phyloP scores from a whole-genome alignment of 2,329 filamentous ascomycete genomes.

The Trichoderma koningiopsis region DNA sequence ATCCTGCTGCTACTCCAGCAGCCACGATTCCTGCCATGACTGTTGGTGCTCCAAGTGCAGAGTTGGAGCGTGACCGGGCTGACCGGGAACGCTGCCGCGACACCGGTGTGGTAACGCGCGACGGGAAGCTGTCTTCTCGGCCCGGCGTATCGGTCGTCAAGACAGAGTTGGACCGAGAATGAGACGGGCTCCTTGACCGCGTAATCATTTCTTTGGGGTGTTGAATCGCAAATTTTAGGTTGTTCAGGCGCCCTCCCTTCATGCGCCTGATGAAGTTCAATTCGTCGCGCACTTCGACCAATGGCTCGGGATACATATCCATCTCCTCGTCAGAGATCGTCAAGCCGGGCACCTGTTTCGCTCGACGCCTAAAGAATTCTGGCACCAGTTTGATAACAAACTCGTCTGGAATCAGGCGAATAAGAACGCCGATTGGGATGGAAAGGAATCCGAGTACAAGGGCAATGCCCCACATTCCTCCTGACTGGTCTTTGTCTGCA shows the following conservation, averaged over 20 bases:
- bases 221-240: conserved; percentile 75
- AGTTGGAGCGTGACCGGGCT: conserved; percentile 66
- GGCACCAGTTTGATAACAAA: conserved; percentile 58
- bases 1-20: conserved; percentile 73
- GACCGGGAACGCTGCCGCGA: conserved; percentile 68
- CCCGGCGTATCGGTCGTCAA: conserved; percentile 63
- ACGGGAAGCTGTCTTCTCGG: conserved; percentile 55
- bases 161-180: conserved; percentile 62
- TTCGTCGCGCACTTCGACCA: conserved; percentile 77
- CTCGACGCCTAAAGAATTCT: conserved; percentile 53
- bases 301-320: conserved; percentile 68
- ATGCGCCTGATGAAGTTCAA: conserved; percentile 78
- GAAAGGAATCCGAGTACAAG: conserved; percentile 83
- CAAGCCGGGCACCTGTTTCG: conserved; percentile 53
- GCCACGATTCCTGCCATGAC: conserved; percentile 85
- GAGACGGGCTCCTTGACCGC: conserved; percentile 63
- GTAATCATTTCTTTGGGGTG: conserved; percentile 71
- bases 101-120: conserved; percentile 58
- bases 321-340: conserved; percentile 70
- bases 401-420: conserved; percentile 81
- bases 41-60: conserved; percentile 71
- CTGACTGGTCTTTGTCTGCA: conserved; percentile 59
- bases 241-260: conserved; percentile 80
- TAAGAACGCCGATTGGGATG: conserved; percentile 76
- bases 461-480: conserved; percentile 84